These are phyloP conservation scores for Paraleonurus japonicus DNA, from an alignment of 257 asterid genomes.

Conservation along the genomic window DNA sequence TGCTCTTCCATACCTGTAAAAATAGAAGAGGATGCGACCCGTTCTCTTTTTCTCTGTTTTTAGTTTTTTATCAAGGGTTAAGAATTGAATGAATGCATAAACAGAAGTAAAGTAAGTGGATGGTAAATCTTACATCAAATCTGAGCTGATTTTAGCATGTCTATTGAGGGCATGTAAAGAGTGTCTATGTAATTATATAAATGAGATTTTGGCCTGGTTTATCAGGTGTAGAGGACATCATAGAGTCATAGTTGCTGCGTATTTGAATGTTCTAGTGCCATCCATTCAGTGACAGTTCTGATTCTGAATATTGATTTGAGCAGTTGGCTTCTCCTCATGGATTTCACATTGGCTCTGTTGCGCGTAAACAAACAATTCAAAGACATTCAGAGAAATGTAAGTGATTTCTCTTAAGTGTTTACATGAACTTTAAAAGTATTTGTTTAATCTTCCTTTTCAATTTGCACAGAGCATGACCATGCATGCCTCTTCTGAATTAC, in stretches of 20 bases:
- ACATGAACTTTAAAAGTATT: not conserved
- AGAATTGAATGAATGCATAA: slow-evolving; percentile 5
- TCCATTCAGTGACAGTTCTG: slow-evolving; percentile 23
- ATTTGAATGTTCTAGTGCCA: slow-evolving; percentile 23
- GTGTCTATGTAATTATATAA: slow-evolving; percentile 3
- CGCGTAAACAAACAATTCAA: slow-evolving; percentile 38
- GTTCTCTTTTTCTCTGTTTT: not conserved
- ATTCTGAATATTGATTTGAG: slow-evolving; percentile 36
- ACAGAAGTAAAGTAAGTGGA: not conserved
- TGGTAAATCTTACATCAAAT: slow-evolving; percentile 1
- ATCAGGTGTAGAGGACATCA: slow-evolving; percentile 14
- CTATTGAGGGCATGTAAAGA: slow-evolving; percentile 8
- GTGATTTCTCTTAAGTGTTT: slow-evolving; percentile 30
- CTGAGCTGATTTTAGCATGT: not conserved
- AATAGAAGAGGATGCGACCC: not conserved
- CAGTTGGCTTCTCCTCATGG: slow-evolving; percentile 48
- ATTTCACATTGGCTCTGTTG: slow-evolving; percentile 32
- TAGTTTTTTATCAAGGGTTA: not conserved
- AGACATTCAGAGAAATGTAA: slow-evolving; percentile 52
- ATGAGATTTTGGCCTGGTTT: slow-evolving; percentile 17
- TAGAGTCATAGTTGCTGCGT: slow-evolving; percentile 15
- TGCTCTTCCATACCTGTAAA: not conserved
- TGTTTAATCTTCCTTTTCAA: not conserved
- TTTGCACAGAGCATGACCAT: not conserved
- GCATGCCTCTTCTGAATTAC: slow-evolving; percentile 13